Evolutionary conservation across 2,329 filamentous ascomycete genomes (phyloP).

Genomic region (Rosellinia necatrix): DNA sequence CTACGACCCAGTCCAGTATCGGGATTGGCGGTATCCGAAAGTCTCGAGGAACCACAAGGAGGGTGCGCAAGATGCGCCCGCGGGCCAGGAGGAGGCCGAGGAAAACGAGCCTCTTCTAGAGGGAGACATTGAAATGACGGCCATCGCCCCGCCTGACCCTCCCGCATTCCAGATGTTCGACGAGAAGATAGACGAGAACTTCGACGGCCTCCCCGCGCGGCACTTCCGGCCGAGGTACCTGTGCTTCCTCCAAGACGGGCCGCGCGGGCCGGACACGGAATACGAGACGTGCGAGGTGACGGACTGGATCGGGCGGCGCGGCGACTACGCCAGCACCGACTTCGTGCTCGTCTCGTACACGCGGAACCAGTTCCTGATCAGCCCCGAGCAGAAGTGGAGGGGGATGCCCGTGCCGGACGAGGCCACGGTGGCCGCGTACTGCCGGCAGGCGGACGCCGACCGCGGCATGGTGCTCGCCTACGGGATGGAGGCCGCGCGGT

Average conservation of each 20-base stretch:
- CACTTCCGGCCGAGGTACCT: constrained; percentile 30
- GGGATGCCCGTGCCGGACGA: constrained; percentile 22
- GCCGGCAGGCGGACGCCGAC: constrained; percentile 44
- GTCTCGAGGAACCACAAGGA: constrained; percentile 17
- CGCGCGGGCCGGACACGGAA: neutral
- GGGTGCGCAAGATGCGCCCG: neutral
- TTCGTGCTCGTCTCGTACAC: constrained; percentile 51
- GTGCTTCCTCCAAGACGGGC: constrained; percentile 32
- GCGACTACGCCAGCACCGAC: constrained; percentile 32
- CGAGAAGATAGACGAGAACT: constrained; percentile 1
- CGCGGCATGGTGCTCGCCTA: no score
- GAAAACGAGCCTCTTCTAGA: constrained; percentile 1
- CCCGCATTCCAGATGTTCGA: neutral
- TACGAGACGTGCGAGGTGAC: constrained; percentile 35
- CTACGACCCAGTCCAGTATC: constrained; percentile 21
- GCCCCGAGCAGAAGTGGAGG: constrained; percentile 31
- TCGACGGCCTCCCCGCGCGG: constrained; percentile 17
- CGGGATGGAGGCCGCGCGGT: no score
- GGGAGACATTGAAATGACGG: constrained; percentile 8
- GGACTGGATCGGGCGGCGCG: constrained; percentile 31
- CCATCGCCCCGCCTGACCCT: neutral
- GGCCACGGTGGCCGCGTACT: constrained; percentile 34
- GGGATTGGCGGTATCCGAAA: constrained; percentile 18
- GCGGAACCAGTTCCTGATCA: constrained; percentile 44
- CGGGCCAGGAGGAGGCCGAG: neutral